A percentile compares a stretch with the other conserved stretches of the same genome.
Evolutionary conservation across 305 asterid genomes (phyloP).

Genomic region (Andrographis paniculata): DNA sequence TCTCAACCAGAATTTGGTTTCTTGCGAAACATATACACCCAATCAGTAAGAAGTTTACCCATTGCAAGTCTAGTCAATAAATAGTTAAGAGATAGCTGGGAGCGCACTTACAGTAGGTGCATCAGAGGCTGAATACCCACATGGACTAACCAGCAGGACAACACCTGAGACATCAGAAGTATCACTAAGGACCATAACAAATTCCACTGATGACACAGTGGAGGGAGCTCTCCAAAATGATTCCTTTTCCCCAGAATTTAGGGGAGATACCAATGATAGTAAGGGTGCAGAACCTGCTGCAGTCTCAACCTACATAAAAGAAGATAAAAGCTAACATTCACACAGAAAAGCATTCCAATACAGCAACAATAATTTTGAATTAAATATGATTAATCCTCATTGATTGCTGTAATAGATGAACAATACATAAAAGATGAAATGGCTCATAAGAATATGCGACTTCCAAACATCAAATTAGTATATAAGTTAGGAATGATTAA

Average conservation of each 20-base stretch:
- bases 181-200: constrained; percentile 70
- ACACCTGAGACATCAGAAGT: constrained; percentile 88
- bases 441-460: too few relatives aligned
- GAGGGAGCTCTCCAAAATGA: constrained; percentile 92
- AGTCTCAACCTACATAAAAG: constrained; percentile 62
- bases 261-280: constrained; percentile 70
- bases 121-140: constrained; percentile 85
- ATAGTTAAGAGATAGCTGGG: background rate
- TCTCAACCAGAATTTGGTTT: too few relatives aligned
- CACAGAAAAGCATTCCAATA: constrained; percentile 4
- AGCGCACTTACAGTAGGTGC: constrained; percentile 80
- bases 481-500: too few relatives aligned
- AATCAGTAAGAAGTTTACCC: too few relatives aligned
- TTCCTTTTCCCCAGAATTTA: constrained; percentile 56
- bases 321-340: constrained; percentile 17
- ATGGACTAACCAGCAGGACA: constrained; percentile 77
- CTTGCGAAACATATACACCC: too few relatives aligned
- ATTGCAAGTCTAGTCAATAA: too few relatives aligned
- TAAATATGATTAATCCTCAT: too few relatives aligned
- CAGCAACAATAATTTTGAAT: background rate
- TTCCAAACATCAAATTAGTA: too few relatives aligned
- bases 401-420: too few relatives aligned
- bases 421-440: too few relatives aligned
- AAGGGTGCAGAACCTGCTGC: constrained; percentile 88
- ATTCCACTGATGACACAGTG: constrained; percentile 63